Evolutionary conservation across 495 filamentous ascomycete species (phyloP).

Genomic region (Aspergillus taichungensis): DNA sequence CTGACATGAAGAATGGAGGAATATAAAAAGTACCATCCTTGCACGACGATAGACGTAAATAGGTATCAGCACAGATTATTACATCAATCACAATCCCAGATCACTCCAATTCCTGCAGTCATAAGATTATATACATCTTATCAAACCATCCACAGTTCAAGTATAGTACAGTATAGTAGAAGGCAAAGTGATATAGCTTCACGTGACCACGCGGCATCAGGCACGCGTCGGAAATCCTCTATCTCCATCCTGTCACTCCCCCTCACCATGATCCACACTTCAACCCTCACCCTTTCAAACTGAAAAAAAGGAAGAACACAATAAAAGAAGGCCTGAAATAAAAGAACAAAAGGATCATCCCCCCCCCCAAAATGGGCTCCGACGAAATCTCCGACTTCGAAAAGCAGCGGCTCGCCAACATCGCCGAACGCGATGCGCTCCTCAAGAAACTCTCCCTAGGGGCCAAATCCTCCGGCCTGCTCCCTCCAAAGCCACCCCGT

Average conservation of each 20-base stretch:
- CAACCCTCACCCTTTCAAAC: not conserved
- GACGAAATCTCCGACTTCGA: slow-evolving; percentile 57
- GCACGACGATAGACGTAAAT: no score
- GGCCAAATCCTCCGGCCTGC: slow-evolving; percentile 44
- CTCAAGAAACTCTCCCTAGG: slow-evolving; percentile 49
- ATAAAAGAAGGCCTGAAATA: not conserved
- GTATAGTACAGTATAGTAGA: no score
- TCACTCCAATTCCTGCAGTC: no score
- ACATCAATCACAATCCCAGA: not conserved
- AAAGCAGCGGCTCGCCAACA: slow-evolving; percentile 59
- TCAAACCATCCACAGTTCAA: no score
- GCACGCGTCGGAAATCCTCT: slow-evolving; percentile 2
- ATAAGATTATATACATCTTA: no score
- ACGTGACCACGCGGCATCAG: slow-evolving; percentile 11
- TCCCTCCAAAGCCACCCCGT: slow-evolving; percentile 29
- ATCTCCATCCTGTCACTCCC: not conserved
- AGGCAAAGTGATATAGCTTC: not conserved
- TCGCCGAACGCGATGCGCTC: slow-evolving; percentile 63
- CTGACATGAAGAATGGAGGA: not conserved
- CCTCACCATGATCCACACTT: not conserved
- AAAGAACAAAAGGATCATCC: not conserved
- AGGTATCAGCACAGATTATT: not conserved
- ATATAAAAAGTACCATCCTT: no score
- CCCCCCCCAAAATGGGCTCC: slow-evolving; percentile 8
- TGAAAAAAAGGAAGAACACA: no score